Base-by-base conservation (phyloP, 2,329 filamentous ascomycete species). In the Trichoderma koningii region DNA sequence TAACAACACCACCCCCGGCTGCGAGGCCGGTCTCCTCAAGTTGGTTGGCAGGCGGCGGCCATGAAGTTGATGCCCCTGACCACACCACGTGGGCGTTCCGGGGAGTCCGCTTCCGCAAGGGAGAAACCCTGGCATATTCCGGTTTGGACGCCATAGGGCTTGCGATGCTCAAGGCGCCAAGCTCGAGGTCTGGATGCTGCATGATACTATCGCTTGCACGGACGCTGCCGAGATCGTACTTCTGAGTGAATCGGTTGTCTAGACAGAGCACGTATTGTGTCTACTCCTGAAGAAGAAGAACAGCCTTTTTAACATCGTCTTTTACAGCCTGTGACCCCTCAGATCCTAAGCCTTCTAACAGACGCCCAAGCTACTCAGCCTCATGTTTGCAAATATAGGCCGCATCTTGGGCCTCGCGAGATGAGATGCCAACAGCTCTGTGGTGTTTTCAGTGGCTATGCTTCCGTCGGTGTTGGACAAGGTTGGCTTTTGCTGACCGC, bases 381-480 rank as follows among this genome's bases (percentile, higher is more conserved):
- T 48, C 52, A 23, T 44, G 30, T 53, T 23, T 62, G 48, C n/a
- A 38, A 48, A 9, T 52, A 62, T n/a, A 9, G 38, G 59, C 48
- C 59, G 34, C 26, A 38, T n/a, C 23, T 62, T 42, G 23, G 23
- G 15, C 38, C n/a, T 55, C 59, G 38, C 21, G 48, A 62, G 21
- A 44, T 38, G 48, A 53, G 2, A 9, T 14, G 21, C 26, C 59
- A 62, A 53, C n/a, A 30, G 7, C 9, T 30, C 7, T 30, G 59
- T 28, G 38, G 48, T 38, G 50, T 19, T 52, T 41, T 30, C 17
- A 51, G 38, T 12, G 34, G 30, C 42, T 38, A n/a, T 45, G 23
- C 38, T 28, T 51, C 21, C 55, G 38, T 42, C 45, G 34, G 28
- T 12, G 47, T 44, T 34, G 30, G 19, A 26, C 41, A 53, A 14